These are phyloP conservation scores for Ophiocordyceps camponoti-saundersi DNA, from an alignment of 2,329 filamentous ascomycete genomes.

Conservation along the genomic window DNA sequence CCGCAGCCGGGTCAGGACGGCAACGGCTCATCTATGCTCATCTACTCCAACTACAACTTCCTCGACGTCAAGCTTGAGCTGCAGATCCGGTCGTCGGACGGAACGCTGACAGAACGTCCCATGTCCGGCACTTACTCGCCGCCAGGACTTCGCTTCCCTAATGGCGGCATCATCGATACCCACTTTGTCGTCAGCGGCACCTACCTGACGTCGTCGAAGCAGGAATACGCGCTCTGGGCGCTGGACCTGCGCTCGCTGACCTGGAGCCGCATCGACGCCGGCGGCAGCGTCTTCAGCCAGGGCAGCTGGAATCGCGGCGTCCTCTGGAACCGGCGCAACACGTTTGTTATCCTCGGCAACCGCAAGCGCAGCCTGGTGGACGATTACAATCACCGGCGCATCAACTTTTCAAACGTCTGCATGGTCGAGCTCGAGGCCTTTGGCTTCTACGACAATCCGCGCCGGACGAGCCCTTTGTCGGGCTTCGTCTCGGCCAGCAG, in stretches of 20 bases:
- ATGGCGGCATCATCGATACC: slow-evolving; percentile 86
- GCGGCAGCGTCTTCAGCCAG: slow-evolving; percentile 84
- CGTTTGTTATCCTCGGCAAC: slow-evolving; percentile 90
- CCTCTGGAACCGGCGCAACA: slow-evolving; percentile 82
- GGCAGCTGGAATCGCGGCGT: slow-evolving; percentile 96
- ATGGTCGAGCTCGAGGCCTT: slow-evolving; percentile 96
- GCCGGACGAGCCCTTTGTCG: slow-evolving; percentile 60
- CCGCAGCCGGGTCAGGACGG: slow-evolving; percentile 28
- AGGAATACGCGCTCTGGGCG: slow-evolving; percentile 95
- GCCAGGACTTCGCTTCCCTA: slow-evolving; percentile 85
- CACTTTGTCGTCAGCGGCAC: slow-evolving; percentile 97
- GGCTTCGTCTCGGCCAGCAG: slow-evolving; percentile 72
- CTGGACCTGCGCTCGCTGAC: slow-evolving; percentile 74
- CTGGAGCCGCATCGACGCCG: slow-evolving; percentile 92
- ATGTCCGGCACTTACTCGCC: slow-evolving; percentile 82
- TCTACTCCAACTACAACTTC: slow-evolving; percentile 99
- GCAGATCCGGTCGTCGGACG: slow-evolving; percentile 73
- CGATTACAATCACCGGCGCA: slow-evolving; percentile 93
- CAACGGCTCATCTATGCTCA: slow-evolving; percentile 66
- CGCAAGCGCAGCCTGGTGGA: slow-evolving; percentile 86
- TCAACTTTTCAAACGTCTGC: slow-evolving; percentile 94
- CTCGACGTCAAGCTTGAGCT: slow-evolving; percentile 91
- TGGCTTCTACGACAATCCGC: slow-evolving; percentile 90
- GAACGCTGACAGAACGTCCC: slow-evolving; percentile 65
- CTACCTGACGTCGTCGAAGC: slow-evolving; percentile 92